Evolutionary conservation across 805 yeast species (phyloP).

Genomic region (Brettanomyces sp.): DNA sequence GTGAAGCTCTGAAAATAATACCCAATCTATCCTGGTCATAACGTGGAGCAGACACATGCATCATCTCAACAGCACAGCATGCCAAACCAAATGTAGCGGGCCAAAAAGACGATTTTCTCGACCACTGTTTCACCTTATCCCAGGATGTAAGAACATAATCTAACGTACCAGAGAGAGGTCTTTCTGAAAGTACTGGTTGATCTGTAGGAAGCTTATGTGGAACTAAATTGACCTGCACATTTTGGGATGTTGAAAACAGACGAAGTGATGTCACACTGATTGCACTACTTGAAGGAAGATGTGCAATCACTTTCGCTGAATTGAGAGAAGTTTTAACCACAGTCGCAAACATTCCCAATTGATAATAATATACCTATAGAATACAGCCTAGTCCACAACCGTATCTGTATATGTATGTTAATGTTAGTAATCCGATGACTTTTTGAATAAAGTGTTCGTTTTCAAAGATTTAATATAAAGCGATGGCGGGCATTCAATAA

Average conservation of each 20-base stretch:
- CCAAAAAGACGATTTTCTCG: slow-evolving; percentile 87
- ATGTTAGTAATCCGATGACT: too few species aligned
- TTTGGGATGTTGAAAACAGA: slow-evolving; percentile 1
- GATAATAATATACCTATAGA: too few species aligned
- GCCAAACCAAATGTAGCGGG: slow-evolving; percentile 89
- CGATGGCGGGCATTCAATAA: too few species aligned
- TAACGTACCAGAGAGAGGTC: slow-evolving; percentile 48
- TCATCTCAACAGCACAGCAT: slow-evolving; percentile 92
- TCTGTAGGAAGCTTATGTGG: slow-evolving; percentile 53
- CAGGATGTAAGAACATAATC: slow-evolving; percentile 78
- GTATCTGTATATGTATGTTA: too few species aligned
- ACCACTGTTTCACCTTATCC: slow-evolving; percentile 84
- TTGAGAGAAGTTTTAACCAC: not conserved
- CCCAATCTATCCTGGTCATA: slow-evolving; percentile 90
- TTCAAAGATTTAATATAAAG: too few species aligned
- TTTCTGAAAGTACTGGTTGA: slow-evolving; percentile 61
- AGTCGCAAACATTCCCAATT: not conserved
- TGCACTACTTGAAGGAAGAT: not conserved
- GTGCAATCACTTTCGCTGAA: not conserved
- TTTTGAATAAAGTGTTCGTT: too few species aligned
- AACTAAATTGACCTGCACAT: slow-evolving; percentile 22
- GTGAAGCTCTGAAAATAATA: slow-evolving; percentile 87
- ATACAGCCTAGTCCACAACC: too few species aligned
- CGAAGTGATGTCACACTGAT: not conserved
- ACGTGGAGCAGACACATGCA: slow-evolving; percentile 87